Evolutionary conservation across 2,329 filamentous ascomycete genomes (phyloP), one percentile per base, ranked within the genome.

Genomic region (Cladophialophora exuberans): DNA sequence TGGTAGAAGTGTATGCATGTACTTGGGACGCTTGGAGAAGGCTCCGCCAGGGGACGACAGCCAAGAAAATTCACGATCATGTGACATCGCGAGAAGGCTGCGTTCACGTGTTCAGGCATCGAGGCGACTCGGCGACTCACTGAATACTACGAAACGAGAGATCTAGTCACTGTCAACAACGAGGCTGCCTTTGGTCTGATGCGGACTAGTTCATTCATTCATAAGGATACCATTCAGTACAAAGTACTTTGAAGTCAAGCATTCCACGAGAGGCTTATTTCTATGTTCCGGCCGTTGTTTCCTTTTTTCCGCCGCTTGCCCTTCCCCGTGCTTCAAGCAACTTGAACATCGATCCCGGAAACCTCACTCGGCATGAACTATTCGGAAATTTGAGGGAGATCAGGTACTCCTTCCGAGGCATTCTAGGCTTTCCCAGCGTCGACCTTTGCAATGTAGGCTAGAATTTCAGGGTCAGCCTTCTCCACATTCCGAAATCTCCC

Each of bases 371-470:
- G 42, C 31, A 33, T 22, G 20, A 36, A 28, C 2, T 38, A 41
- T 5, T 20, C 33, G 35, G 46, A 26, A 18, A 25, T 17, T 31
- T 26, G 25, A 41, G 35, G 36, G 22, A 35, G 25, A 5, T 33
- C n/a, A 20, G 46, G 9, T 11, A 18, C 7, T 20, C 15, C 23
- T 17, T 10, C 13, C 28, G 15, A 9, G 10, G 23, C 31, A 36
- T 4, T 50, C 46, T 61, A 61, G 15, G 57, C 56, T 20, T 59
- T 59, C 73, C 74, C 71, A 10, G 46, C 46, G 69, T 92, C 89
- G 64, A 87, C 86, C 83, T 89, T 89, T 77, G 88, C 81, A 70
- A 92, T 83, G 82, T 91, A 88, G 78, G 82, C 80, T 74, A 84
- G 31, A 50, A n/a, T 30, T 33, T 25, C 33, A 15, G 26, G 22